Evolutionary conservation across 2,329 filamentous ascomycete genomes (phyloP), one percentile per base, ranked within the genome.

Genomic region (Geosmithia flava): DNA sequence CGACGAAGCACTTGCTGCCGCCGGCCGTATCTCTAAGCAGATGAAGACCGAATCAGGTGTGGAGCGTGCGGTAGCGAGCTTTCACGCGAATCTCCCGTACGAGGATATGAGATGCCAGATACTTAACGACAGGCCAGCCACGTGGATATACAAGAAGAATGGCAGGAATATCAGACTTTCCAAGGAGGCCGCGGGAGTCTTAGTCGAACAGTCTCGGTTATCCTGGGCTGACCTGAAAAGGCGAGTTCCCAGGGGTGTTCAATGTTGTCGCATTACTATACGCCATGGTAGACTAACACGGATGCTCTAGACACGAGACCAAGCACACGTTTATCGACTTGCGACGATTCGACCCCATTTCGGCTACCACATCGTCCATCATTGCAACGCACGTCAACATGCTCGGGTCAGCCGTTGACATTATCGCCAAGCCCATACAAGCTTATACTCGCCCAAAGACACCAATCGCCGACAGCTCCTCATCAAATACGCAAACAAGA

Each of bases 101-200:
- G 54, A 62, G n/a, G 55, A 56, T 3, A 55, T 68, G 53, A 54
- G 56, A 1, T 70, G 67, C 52, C 57, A 60, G 15, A 50, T 68
- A 20, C 53, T 67, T 3, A 56, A 59, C 3, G 71, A 78, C 23
- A 64, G 65, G 2, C 67, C 72, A 3, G 76, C 78, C 0, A 67
- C 68, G 16, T 50, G 46, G 47, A 37, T 13, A 3, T 48, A 46
- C 27, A 39, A n/a, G 23, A 37, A 20, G 11, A 16, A n/a, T 8
- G 42, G 33, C 11, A 37, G 17, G n/a, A 5, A 19, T 2, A 15
- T 50, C 17, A 48, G 23, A 29, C 30, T 50, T 5, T 50, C 46
- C 7, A 42, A 48, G 42, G 39, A 29, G 16, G 49, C 43, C 7
- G 39, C 30, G 15, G 17, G 23, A 20, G 37, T 47, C 16, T 19